Evolutionary conservation across 139 green algal species (phyloP), one percentile per base, ranked within the genome.

Genomic region (Tetradesmus lagerheimii): DNA sequence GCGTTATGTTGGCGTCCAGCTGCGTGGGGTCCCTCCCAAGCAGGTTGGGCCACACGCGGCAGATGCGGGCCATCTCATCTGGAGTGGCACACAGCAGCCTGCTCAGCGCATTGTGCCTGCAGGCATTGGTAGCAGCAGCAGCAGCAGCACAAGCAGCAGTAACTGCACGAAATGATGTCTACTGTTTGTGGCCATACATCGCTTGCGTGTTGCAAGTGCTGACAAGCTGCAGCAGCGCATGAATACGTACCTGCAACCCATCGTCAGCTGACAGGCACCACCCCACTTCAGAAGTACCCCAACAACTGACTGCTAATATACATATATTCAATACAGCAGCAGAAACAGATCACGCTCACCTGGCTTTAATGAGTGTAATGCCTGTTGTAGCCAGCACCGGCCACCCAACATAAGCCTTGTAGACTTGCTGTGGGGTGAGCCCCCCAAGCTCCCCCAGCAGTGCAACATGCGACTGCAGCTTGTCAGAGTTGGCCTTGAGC

Each of bases 341-440:
- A n/a, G n/a, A n/a, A n/a, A n/a, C n/a, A n/a, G n/a, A n/a, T n/a
- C 29, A 43, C 0, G 25, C 79, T 77, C 23, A 87, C 82, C 82
- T 31, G 35, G 64, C 11, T 50, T 78, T 77, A 23, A 87, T 4
- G 1, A 87, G 82, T n/a, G 34, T 11, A 34, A 53, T 9, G 5
- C 25, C 53, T 25, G 64, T 88, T 41, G 83, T 43, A 18, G 64
- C 64, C 83, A 88, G 29, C 23, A 88, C 64, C 4, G 64, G 64
- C 83, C 64, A 80, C 16, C 39, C 80, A 0, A 41, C 20, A 23
- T 66, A 41, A 25, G 67, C 39, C 29, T 50, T 43, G 64, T n/a
- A 38, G 1, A 88, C 83, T 11, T 88, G n/a, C 6, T 39, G 38
- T 16, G 64, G 64, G 34, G 23, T 88, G 12, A 88, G 27, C 4